These are phyloP conservation scores for Elongisporangium prolatum DNA, from an alignment of 352 stramenopile genomes.

Conservation along the genomic window DNA sequence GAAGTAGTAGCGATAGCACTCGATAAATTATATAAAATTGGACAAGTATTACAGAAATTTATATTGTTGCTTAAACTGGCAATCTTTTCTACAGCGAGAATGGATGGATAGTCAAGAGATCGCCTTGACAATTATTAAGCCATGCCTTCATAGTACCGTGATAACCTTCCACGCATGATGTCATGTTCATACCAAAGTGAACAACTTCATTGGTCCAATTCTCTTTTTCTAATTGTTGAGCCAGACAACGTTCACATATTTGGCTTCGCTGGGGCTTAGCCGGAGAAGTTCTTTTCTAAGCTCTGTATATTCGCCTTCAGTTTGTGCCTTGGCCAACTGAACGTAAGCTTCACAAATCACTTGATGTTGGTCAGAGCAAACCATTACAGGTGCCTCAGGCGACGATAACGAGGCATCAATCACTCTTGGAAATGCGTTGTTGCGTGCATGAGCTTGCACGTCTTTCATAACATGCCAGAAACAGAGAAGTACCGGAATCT, in stretches of 20 bases:
- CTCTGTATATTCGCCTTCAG: slow-evolving; percentile 4
- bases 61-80: background rate
- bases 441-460: slow-evolving; percentile 2
- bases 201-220: too few relatives aligned
- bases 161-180: too few relatives aligned
- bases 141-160: too few relatives aligned
- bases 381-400: background rate
- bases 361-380: background rate
- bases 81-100: too few relatives aligned
- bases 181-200: too few relatives aligned
- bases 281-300: too few relatives aligned
- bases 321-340: background rate
- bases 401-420: background rate
- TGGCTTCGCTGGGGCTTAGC: too few relatives aligned
- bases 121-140: too few relatives aligned
- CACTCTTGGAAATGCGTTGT: background rate
- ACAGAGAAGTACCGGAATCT: slow-evolving; percentile 3
- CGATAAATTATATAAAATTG: slow-evolving; percentile 3
- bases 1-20: background rate
- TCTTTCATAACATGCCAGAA: slow-evolving; percentile 11
- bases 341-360: slow-evolving; percentile 6
- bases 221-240: too few relatives aligned
- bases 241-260: too few relatives aligned
- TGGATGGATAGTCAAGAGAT: too few relatives aligned
- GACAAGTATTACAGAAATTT: slow-evolving; percentile 9